phyloP scores from a whole-genome alignment of 2,329 filamentous ascomycete genomes.

The Knoxdaviesia proteae region DNA sequence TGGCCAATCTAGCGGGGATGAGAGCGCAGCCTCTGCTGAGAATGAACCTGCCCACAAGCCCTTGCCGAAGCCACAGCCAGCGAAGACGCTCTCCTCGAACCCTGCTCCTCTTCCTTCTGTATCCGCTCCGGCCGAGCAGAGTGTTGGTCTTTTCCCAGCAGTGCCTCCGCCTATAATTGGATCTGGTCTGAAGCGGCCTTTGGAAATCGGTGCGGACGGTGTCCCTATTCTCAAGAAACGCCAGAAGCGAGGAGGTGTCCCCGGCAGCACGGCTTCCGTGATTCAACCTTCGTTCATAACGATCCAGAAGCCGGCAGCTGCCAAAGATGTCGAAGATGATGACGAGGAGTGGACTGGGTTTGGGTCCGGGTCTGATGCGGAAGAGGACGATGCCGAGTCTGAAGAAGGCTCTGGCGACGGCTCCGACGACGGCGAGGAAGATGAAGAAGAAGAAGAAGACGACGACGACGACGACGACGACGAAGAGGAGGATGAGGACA shows the following conservation, averaged over 20 bases:
- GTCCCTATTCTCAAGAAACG: slow-evolving; percentile 66
- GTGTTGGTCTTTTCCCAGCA: too few relatives aligned
- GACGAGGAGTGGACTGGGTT: slow-evolving; percentile 6
- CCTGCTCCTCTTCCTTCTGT: too few relatives aligned
- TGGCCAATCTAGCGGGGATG: too few relatives aligned
- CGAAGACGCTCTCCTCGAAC: slow-evolving; percentile 1
- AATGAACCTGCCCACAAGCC: background rate
- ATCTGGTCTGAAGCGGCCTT: slow-evolving; percentile 66
- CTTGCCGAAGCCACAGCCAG: slow-evolving; percentile 1
- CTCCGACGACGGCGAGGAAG: slow-evolving; percentile 11
- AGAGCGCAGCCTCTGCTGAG: background rate
- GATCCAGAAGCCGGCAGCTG: slow-evolving; percentile 3
- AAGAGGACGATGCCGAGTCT: background rate
- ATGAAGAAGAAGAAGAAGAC: slow-evolving; percentile 7
- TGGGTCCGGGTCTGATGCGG: slow-evolving; percentile 5
- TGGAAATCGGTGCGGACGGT: slow-evolving; percentile 62
- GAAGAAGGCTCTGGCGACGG: slow-evolving; percentile 5
- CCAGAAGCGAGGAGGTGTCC: slow-evolving; percentile 46
- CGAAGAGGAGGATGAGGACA: slow-evolving; percentile 12
- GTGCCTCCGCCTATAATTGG: slow-evolving; percentile 24
- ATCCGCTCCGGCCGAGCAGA: too few relatives aligned
- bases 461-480: slow-evolving; percentile 14
- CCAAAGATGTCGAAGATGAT: slow-evolving; percentile 8
- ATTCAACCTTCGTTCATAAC: slow-evolving; percentile 17
- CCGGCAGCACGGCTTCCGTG: slow-evolving; percentile 27